A percentile compares a stretch with the other conserved stretches of the same genome.
phyloP scores from a whole-genome alignment of 805 yeast genomes.

The Schizosaccharomyces lindneri region DNA sequence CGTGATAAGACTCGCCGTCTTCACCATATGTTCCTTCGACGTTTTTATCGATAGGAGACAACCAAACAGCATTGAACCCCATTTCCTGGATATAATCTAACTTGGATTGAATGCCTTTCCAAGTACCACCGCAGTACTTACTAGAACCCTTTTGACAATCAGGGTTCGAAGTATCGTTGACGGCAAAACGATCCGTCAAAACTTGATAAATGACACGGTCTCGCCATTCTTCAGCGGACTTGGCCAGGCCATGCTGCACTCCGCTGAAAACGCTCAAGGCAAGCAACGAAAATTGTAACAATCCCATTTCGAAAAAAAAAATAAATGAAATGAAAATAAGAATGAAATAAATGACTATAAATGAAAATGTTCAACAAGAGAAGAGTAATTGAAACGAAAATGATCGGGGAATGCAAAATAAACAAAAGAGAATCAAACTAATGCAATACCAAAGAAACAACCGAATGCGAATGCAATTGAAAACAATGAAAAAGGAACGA shows the following conservation, averaged over 20 bases:
- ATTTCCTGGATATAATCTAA: constrained; percentile 4
- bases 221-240: background rate
- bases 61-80: constrained; percentile 5
- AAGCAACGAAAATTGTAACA: no score
- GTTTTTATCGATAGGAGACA: constrained; percentile 4
- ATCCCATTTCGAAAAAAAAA: no score
- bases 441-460: no score
- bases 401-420: no score
- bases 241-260: background rate
- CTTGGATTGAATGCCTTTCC: constrained; percentile 3
- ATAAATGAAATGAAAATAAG: no score
- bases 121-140: constrained; percentile 5
- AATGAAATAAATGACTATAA: no score
- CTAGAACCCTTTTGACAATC: background rate
- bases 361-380: no score
- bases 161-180: background rate
- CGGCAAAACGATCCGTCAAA: constrained; percentile 4
- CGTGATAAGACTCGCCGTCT: constrained; percentile 3
- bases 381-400: no score
- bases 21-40: constrained; percentile 1
- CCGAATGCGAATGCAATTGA: no score
- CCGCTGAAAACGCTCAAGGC: no score
- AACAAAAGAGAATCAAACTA: no score
- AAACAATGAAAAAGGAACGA: no score
- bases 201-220: constrained; percentile 1